Evolutionary conservation across 1,139 yeast species (phyloP), one percentile per base, ranked within the genome.

Genomic region (Meyerozyma athensensis): DNA sequence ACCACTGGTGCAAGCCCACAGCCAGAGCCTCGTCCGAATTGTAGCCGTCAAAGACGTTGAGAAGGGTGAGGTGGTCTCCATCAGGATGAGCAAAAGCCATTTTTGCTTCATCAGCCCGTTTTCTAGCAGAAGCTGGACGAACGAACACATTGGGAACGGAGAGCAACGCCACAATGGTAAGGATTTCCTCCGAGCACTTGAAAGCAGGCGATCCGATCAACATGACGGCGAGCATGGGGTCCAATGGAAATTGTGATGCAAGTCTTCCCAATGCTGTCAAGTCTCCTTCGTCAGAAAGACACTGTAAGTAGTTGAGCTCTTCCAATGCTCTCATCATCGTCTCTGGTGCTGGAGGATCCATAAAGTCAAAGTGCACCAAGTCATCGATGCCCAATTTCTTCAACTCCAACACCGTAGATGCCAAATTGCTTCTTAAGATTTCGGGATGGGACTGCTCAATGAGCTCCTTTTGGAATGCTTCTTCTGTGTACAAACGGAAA

Each of bases 341-440:
- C 62, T 92, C 98, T 4, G 97, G 97, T 1, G 98, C 97, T n/a
- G 98, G 98, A 7, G 98, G 97, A 56, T 92, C 98, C 96, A 92
- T 92, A 55, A 92, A 92, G 60, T 92, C 98, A 57, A 92, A 92
- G 62, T 92, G 97, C 22, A 92, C 98, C 56, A 92, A 76, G 62
- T 92, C 98, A 56, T 92, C 96, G 48, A 92, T 77, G 16, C 97
- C 97, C 43, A 92, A 74, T 62, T 92, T 92, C 61, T 92, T 92
- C 60, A 92, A 72, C 59, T 92, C 96, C 44, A 92, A 68, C 20
- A 92, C 97, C 0, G 97, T 92, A 30, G 90, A 84, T 14, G 97
- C 84, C 54, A 92, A 73, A 61, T 92, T 92, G 42, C 92, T 81
- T 54, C 98, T 74, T 56, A 92, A 70, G 59, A 92, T 90, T 64